A percentile compares a stretch with the other conserved stretches of the same genome.
Evolutionary conservation across 352 stramenopile species (phyloP).

Genomic region (Phytopythium cucurbitacearum): DNA sequence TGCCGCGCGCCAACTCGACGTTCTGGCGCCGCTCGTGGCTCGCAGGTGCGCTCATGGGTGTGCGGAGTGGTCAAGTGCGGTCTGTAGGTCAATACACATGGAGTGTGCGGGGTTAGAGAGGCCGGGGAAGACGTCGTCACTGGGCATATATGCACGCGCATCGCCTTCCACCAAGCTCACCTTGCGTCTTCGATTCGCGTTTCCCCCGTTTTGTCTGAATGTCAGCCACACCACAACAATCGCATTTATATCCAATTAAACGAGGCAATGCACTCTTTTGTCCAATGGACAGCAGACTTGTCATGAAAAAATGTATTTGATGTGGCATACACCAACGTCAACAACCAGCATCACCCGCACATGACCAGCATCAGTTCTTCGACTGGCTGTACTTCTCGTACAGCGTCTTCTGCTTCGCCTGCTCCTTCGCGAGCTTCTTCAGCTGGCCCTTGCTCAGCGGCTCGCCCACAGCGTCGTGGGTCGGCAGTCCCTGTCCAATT

Average conservation of each 20-base stretch:
- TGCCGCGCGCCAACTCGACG: constrained; percentile 58
- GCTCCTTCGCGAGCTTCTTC: constrained; percentile 98
- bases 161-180: too few relatives aligned
- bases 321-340: not conserved
- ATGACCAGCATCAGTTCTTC: constrained; percentile 10
- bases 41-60: too few relatives aligned
- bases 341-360: not conserved
- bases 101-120: too few relatives aligned
- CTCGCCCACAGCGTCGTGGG: constrained; percentile 89
- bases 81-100: too few relatives aligned
- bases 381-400: constrained; percentile 71
- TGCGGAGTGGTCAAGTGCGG: too few relatives aligned
- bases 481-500: constrained; percentile 88
- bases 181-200: too few relatives aligned
- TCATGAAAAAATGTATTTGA: not conserved
- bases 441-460: constrained; percentile 93
- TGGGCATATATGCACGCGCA: too few relatives aligned
- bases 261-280: not conserved
- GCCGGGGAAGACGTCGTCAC: too few relatives aligned
- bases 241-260: not conserved
- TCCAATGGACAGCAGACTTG: not conserved
- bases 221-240: too few relatives aligned
- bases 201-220: too few relatives aligned
- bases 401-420: constrained; percentile 93
- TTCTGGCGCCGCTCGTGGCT: constrained; percentile 40